Base-by-base conservation (phyloP, 225 moss, liverwort and hornwort species). In the Physcomitrium patens region DNA sequence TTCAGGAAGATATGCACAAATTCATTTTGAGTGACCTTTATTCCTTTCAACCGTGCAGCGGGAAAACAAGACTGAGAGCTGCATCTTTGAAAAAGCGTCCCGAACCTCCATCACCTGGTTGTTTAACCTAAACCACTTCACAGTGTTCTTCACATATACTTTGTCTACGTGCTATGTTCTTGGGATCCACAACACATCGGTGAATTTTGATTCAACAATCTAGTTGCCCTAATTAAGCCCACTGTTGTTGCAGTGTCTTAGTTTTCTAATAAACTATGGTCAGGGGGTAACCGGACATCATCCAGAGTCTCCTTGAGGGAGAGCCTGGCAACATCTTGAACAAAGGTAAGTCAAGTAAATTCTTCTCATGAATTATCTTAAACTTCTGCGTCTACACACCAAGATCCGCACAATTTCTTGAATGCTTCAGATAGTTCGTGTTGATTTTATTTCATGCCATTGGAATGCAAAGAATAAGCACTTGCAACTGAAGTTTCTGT, bases 51-150 rank as follows among this genome's bases (percentile, higher is more conserved):
- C 8, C 22, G 13, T 61, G 51, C 74, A 82, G 82, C 46, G 65
- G 37, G 74, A 77, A 59, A 78, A 82, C 70, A 27, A 74, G 73
- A 51, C 69, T 37, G 28, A 82, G 51, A 60, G 70, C 65, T 53
- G 82, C 74, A 27, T 18, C 16, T 17, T 23, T 74, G 52, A 78
- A 75, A 52, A 75, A 64, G 41, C 41, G 16, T 11, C 63, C 53
- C 12, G 59, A 73, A 73, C 23, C 51, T 2, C 58, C 53, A 28
- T 23, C 22, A 31, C 24, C 22, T 53, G 74, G 82, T 78, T 69
- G 58, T 31, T 57, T 26, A 17, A 46, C 5, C 18, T 72, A 44
- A 59, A 60, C 44, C 47, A 31, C 15, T 62, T 12, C 3, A 15
- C 27, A 6, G 0, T 45, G 27, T 56, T 9, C 14, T 53, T 14